Percentiles rank a stretch among this genome's conserved stretches.
These are phyloP conservation scores for Euryodendron excelsum DNA, from an alignment of 148 eudicot species.

Conservation along the genomic window DNA sequence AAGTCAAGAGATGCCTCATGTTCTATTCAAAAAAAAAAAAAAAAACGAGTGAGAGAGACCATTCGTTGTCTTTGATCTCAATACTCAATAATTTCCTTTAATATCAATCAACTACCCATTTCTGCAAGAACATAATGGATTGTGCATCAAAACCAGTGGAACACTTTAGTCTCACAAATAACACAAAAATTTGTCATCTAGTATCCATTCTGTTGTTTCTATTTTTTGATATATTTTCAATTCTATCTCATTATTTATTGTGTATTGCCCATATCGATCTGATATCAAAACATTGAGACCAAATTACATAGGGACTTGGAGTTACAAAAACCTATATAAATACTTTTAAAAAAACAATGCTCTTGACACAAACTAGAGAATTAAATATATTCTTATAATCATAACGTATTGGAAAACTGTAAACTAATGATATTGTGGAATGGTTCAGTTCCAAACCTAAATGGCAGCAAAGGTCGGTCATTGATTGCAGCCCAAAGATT, in stretches of 20 bases:
- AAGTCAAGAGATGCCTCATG: not conserved
- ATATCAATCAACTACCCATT: not conserved
- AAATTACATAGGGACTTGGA: not conserved
- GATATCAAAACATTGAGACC: not conserved
- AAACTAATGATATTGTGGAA: not conserved
- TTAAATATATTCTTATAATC: not conserved
- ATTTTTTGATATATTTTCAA: not conserved
- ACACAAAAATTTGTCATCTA: not conserved
- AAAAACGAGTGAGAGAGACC: not conserved
- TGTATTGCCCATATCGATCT: not conserved
- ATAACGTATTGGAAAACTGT: not conserved
- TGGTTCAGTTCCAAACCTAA: conserved; percentile 54
- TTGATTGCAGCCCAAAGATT: conserved; percentile 98
- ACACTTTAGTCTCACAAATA: not conserved
- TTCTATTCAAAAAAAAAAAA: not conserved
- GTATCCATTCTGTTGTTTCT: not conserved
- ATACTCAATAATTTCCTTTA: not conserved
- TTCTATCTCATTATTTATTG: not conserved
- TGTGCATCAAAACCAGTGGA: not conserved
- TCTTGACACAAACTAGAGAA: not conserved
- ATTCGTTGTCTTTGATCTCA: not conserved
- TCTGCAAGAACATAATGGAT: not conserved
- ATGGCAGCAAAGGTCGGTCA: conserved; percentile 79
- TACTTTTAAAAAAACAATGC: not conserved
- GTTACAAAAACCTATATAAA: not conserved